These are phyloP conservation scores for Carallia brachiata DNA, from an alignment of 345 rosid species.

Conservation along the genomic window DNA sequence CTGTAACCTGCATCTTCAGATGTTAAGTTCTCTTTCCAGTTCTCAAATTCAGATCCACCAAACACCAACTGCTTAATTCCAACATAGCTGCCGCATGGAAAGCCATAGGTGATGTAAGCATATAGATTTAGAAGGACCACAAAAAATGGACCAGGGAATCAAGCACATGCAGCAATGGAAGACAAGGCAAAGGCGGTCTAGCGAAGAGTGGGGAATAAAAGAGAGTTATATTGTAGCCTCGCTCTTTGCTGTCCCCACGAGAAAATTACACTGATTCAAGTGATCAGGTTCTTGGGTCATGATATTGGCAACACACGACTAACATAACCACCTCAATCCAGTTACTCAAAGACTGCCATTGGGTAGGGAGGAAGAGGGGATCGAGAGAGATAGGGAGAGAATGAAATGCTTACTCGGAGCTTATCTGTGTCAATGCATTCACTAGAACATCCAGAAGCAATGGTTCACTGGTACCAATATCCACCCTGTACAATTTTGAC, in stretches of 20 bases:
- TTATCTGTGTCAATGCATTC: slow-evolving; percentile 84
- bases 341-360: not conserved
- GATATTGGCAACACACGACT: not conserved
- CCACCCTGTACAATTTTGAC: slow-evolving; percentile 56
- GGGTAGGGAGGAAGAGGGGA: not conserved
- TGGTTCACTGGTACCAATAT: slow-evolving; percentile 77
- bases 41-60: slow-evolving; percentile 82
- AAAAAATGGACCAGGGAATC: not conserved
- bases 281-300: too few species aligned
- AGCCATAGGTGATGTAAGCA: not conserved
- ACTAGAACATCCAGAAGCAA: slow-evolving; percentile 77
- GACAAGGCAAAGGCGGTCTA: not conserved
- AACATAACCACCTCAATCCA: not conserved
- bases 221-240: not conserved
- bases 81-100: slow-evolving; percentile 47
- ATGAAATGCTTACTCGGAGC: slow-evolving; percentile 66
- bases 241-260: too few species aligned
- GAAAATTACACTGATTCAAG: too few species aligned
- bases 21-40: slow-evolving; percentile 71
- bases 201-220: not conserved
- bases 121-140: slow-evolving; percentile 2
- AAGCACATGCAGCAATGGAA: not conserved
- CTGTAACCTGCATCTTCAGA: slow-evolving; percentile 73
- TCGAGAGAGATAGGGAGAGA: not conserved
- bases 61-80: slow-evolving; percentile 85